Percentiles rank a stretch among this genome's conserved stretches.
Evolutionary conservation across 345 rosid species (phyloP).

Genomic region (Noccaea caerulescens): DNA sequence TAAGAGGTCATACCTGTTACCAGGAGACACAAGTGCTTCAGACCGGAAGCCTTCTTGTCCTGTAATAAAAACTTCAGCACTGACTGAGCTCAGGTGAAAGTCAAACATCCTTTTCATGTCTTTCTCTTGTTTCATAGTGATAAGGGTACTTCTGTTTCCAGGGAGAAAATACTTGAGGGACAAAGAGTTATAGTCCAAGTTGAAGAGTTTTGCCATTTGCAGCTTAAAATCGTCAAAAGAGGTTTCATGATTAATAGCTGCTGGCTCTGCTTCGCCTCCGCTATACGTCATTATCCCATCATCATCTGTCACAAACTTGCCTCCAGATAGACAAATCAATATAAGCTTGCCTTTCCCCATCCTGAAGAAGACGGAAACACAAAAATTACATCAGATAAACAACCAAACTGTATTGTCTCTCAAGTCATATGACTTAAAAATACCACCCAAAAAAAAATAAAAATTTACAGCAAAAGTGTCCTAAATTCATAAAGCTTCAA

Average conservation of each 20-base stretch:
- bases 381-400: slow-evolving; percentile 8
- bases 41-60: slow-evolving; percentile 68
- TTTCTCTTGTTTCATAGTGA: slow-evolving; percentile 70
- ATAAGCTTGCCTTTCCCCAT: slow-evolving; percentile 87
- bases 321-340: slow-evolving; percentile 84
- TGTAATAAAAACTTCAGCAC: slow-evolving; percentile 70
- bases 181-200: slow-evolving; percentile 65
- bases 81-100: slow-evolving; percentile 65
- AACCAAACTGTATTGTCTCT: not conserved
- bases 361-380: slow-evolving; percentile 9
- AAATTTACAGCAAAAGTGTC: no score
- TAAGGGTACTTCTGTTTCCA: slow-evolving; percentile 68
- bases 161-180: slow-evolving; percentile 91
- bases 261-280: slow-evolving; percentile 89
- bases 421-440: not conserved
- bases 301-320: slow-evolving; percentile 65
- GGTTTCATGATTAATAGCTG: slow-evolving; percentile 71
- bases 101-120: slow-evolving; percentile 84
- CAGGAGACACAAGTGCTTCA: slow-evolving; percentile 38
- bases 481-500: not conserved
- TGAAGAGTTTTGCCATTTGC: slow-evolving; percentile 69
- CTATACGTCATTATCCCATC: slow-evolving; percentile 70
- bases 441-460: no score
- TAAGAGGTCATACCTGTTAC: slow-evolving; percentile 54
- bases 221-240: slow-evolving; percentile 70